These are phyloP conservation scores for Avicennia marina DNA, from an alignment of 257 asterid species.

Conservation along the genomic window DNA sequence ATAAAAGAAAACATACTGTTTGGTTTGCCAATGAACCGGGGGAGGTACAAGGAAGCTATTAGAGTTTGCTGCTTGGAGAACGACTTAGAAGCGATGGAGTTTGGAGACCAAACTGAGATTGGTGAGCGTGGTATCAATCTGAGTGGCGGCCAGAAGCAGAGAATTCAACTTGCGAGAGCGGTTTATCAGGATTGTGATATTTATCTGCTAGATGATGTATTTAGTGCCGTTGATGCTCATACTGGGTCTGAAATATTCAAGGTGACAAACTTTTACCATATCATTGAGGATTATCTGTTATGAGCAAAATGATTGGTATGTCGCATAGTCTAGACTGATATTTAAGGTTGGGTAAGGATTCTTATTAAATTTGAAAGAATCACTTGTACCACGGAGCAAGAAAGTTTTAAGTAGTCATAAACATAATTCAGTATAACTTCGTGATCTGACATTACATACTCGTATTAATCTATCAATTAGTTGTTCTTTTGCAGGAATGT, in stretches of 20 bases:
- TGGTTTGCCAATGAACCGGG: constrained; percentile 56
- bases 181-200: constrained; percentile 91
- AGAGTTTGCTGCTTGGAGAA: constrained; percentile 88
- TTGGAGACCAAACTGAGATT: constrained; percentile 96
- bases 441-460: too few relatives aligned
- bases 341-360: too few relatives aligned
- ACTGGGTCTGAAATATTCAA: constrained; percentile 95
- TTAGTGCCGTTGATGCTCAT: constrained; percentile 98
- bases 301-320: too few relatives aligned
- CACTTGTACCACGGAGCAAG: too few relatives aligned
- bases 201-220: constrained; percentile 87
- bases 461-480: too few relatives aligned
- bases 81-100: constrained; percentile 96
- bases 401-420: too few relatives aligned
- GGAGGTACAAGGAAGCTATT: constrained; percentile 60
- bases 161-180: constrained; percentile 95
- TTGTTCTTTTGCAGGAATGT: constrained; percentile 59
- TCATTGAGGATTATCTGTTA: too few relatives aligned
- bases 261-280: constrained; percentile 30
- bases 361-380: too few relatives aligned
- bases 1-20: constrained; percentile 79
- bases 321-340: too few relatives aligned
- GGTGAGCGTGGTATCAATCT: constrained; percentile 99
- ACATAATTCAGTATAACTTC: too few relatives aligned
- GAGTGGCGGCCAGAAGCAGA: constrained; percentile 98